Evolutionary conservation across 2,329 filamentous ascomycete genomes (phyloP), one percentile per base, ranked within the genome.

Genomic region (Orbilia oligospora): DNA sequence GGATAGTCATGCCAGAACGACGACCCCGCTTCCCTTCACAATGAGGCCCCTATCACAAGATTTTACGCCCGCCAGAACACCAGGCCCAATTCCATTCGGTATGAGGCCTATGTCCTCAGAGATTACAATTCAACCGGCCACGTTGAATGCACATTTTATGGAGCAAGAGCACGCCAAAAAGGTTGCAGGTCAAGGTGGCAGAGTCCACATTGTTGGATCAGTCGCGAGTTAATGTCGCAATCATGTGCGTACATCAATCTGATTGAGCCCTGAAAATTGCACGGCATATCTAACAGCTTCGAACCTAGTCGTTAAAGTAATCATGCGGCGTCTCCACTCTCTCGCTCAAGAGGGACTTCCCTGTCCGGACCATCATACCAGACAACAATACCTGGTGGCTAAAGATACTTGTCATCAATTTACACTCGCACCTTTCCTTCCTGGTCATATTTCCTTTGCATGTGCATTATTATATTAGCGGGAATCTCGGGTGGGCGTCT

Each of bases 141-240:
- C 49, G 27, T 46, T 51, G 48, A 44, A 46, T 4, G 12, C 58
- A 27, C 73, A 77, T 27, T 6, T 61, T 16, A 44, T 58, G 30
- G 51, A 63, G 18, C 61, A 71, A 61, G 51, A 71, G n/a, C 27
- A 49, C 33, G 67, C 67, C 4, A 67, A 24, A 30, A 38, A 51
- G 2, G 20, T 18, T 8, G 73, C 67, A 18, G 44, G 65, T 8
- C 58, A 71, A 33, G 58, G 73, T 27, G 73, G 73, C 10, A 51
- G 67, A 71, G 73, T 77, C 38, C 72, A 76, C 20, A 18, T 76
- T 20, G 72, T 76, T 27, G 72, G 72, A 61, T 20, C 56, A 36
- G 22, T 22, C 24, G 56, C 56, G 14, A 61, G 22, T 10, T 61
- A 36, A 61, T 18, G 2, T 46, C 18, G n/a, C 44, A n/a, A 44